Percentiles rank a stretch among this genome's conserved stretches.
phyloP scores from a whole-genome alignment of 2,329 filamentous ascomycete species.

The Alternaria hordeiaustralica region DNA sequence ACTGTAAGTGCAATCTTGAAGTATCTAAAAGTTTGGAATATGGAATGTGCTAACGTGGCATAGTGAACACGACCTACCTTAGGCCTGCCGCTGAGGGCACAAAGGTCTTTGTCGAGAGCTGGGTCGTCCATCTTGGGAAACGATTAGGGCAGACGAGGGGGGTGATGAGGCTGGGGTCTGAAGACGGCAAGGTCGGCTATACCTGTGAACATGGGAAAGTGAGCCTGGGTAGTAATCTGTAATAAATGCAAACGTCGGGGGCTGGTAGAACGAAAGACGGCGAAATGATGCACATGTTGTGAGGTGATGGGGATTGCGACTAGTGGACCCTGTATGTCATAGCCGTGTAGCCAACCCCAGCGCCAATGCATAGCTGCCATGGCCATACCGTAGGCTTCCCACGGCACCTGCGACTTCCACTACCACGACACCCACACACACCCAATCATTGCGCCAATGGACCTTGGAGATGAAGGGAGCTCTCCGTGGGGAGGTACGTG shows the following conservation, averaged over 20 bases:
- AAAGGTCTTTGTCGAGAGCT: slow-evolving; percentile 51
- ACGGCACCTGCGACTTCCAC: slow-evolving; percentile 10
- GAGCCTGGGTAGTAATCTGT: slow-evolving; percentile 30
- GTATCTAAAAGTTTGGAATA: background rate
- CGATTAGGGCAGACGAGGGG: slow-evolving; percentile 50
- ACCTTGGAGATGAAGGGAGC: slow-evolving; percentile 52
- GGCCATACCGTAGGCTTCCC: background rate
- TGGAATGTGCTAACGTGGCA: background rate
- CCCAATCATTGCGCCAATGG: slow-evolving; percentile 39
- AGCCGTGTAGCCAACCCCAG: background rate
- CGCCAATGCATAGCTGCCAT: background rate
- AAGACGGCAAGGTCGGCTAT: slow-evolving; percentile 49
- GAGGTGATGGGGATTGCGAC: slow-evolving; percentile 2
- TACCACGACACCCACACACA: slow-evolving; percentile 14
- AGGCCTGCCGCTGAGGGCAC: slow-evolving; percentile 51
- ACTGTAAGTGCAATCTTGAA: slow-evolving; percentile 13
- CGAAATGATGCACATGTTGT: slow-evolving; percentile 2
- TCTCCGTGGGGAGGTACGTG: slow-evolving; percentile 52
- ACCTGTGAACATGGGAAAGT: slow-evolving; percentile 50
- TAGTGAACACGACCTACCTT: slow-evolving; percentile 56
- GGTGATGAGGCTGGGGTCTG: slow-evolving; percentile 45
- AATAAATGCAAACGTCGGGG: background rate
- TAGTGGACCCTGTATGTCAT: slow-evolving; percentile 1
- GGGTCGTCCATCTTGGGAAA: slow-evolving; percentile 54
- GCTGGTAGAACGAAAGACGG: background rate